These are phyloP conservation scores for Neurospora crassa DNA, from an alignment of 2,329 filamentous ascomycete genomes.

Conservation along the genomic window DNA sequence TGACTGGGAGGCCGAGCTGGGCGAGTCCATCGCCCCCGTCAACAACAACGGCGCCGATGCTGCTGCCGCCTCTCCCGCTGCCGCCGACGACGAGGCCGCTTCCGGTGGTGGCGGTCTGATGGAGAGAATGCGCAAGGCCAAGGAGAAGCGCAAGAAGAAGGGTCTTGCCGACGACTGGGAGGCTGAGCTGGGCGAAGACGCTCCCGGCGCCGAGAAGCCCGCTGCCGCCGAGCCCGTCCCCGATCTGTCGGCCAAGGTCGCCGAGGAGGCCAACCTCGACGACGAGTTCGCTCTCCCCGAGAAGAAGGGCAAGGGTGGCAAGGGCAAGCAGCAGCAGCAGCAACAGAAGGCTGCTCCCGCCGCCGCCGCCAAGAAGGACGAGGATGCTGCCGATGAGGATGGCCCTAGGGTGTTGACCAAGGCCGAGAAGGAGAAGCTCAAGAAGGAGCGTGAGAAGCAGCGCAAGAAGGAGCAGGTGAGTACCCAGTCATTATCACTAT, in stretches of 20 bases:
- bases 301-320: slow-evolving; percentile 59
- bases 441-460: slow-evolving; percentile 97
- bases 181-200: slow-evolving; percentile 49
- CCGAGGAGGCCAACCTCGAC: slow-evolving; percentile 71
- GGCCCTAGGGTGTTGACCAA: slow-evolving; percentile 73
- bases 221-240: slow-evolving; percentile 30
- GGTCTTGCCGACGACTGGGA: slow-evolving; percentile 63
- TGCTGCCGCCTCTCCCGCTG: slow-evolving; percentile 42
- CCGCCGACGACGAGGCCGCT: slow-evolving; percentile 43
- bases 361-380: slow-evolving; percentile 19
- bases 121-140: slow-evolving; percentile 72
- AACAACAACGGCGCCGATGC: slow-evolving; percentile 41
- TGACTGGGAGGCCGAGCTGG: slow-evolving; percentile 91
- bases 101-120: slow-evolving; percentile 58
- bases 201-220: slow-evolving; percentile 32
- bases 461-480: slow-evolving; percentile 91
- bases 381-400: slow-evolving; percentile 34
- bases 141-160: slow-evolving; percentile 86
- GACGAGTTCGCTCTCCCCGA: slow-evolving; percentile 76
- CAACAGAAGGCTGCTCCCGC: slow-evolving; percentile 34
- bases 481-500: background rate
- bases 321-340: slow-evolving; percentile 38
- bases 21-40: slow-evolving; percentile 61
- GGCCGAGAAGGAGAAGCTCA: slow-evolving; percentile 96
- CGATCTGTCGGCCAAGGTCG: slow-evolving; percentile 56